Evolutionary conservation across 805 yeast species (phyloP).

Genomic region (Myxozyma udenii): DNA sequence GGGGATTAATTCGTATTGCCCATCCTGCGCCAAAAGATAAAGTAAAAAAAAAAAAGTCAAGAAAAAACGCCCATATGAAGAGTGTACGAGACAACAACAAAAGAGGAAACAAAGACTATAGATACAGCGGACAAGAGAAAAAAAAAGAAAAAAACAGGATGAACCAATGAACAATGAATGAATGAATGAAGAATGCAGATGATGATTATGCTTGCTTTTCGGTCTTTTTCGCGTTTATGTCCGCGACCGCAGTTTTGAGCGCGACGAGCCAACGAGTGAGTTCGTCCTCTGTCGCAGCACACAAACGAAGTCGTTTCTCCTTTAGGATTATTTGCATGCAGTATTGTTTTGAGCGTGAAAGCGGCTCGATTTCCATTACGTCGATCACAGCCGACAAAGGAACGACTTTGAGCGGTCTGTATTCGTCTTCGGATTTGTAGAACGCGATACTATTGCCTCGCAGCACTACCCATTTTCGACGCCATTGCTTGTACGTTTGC

Average conservation of each 20-base stretch:
- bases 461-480: conserved; percentile 43
- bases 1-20: too few relatives aligned
- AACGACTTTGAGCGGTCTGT: conserved; percentile 39
- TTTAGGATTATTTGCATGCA: conserved; percentile 51
- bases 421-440: conserved; percentile 39
- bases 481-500: conserved; percentile 51
- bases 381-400: conserved; percentile 43
- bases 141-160: neutral
- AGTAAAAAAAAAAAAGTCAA: too few relatives aligned
- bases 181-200: neutral
- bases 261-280: conserved; percentile 50
- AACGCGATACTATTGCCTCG: conserved; percentile 45
- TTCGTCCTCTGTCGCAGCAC: conserved; percentile 48
- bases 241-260: conserved; percentile 37
- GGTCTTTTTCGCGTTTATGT: neutral
- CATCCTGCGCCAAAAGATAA: too few relatives aligned
- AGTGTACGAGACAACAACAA: too few relatives aligned
- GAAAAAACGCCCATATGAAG: too few relatives aligned
- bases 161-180: too few relatives aligned
- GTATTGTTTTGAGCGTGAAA: conserved; percentile 44
- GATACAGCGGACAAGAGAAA: neutral
- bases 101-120: neutral
- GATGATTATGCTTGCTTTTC: neutral
- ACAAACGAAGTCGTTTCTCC: conserved; percentile 45
- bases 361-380: conserved; percentile 51